These are phyloP conservation scores for Cyberlindnera bimundalis DNA, from an alignment of 805 yeast genomes.

Conservation along the genomic window DNA sequence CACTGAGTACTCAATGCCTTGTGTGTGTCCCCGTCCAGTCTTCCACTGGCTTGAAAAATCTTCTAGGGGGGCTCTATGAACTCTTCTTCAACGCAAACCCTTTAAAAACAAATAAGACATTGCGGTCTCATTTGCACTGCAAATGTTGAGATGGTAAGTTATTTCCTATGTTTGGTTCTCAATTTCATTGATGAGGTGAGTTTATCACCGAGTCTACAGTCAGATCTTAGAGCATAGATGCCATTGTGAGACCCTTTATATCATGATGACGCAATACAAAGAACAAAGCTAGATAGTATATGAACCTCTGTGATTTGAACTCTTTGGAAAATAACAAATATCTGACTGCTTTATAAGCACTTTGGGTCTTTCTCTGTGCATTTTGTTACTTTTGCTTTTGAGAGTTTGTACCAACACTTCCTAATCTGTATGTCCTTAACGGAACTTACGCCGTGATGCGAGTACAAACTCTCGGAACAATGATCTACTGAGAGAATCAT, in stretches of 20 bases:
- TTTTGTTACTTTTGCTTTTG: neutral
- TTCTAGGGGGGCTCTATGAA: too few species aligned
- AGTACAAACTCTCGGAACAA: too few species aligned
- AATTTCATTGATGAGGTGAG: too few species aligned
- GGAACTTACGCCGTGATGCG: too few species aligned
- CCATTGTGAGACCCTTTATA: neutral
- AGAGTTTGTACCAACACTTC: too few species aligned
- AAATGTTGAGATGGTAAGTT: too few species aligned
- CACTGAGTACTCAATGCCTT: neutral
- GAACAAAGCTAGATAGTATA: constrained; percentile 32
- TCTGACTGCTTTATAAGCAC: constrained; percentile 1
- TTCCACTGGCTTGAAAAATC: neutral
- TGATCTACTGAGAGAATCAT: too few species aligned
- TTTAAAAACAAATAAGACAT: neutral
- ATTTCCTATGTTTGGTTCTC: too few species aligned
- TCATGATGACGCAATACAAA: constrained; percentile 27
- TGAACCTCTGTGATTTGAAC: constrained; percentile 27
- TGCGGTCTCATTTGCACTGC: neutral
- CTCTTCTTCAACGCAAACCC: neutral
- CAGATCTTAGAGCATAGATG: too few species aligned
- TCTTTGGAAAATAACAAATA: constrained; percentile 21
- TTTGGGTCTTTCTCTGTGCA: neutral
- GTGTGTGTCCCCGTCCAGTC: neutral
- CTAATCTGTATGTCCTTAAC: too few species aligned
- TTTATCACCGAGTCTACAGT: too few species aligned